These are phyloP conservation scores for Purpureocillium lavendulum DNA, from an alignment of 2,329 filamentous ascomycete genomes.

Conservation along the genomic window DNA sequence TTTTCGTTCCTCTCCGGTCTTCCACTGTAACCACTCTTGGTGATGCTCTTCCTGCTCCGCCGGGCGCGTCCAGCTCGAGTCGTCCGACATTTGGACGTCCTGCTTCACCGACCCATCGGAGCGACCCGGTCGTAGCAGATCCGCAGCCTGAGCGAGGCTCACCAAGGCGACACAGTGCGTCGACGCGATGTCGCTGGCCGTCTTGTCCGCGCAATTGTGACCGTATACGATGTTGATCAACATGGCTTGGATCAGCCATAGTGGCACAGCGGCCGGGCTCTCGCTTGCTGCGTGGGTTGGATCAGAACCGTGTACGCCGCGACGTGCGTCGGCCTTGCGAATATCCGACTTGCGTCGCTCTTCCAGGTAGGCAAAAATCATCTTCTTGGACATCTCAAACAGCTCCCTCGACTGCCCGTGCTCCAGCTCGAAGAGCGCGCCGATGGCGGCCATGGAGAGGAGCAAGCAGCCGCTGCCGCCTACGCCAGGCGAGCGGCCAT, in stretches of 20 bases:
- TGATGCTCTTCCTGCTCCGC: constrained; percentile 46
- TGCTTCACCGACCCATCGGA: constrained; percentile 36
- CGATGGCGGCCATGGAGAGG: constrained; percentile 71
- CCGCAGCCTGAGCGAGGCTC: constrained; percentile 83
- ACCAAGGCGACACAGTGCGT: constrained; percentile 88
- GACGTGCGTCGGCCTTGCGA: constrained; percentile 50
- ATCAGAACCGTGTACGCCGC: constrained; percentile 39
- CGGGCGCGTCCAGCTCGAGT: constrained; percentile 36
- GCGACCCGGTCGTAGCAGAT: constrained; percentile 46
- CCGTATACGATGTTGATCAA: constrained; percentile 92
- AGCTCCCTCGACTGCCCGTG: constrained; percentile 70
- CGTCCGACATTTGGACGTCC: constrained; percentile 51
- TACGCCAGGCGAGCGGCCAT: constrained; percentile 49
- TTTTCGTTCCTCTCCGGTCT: constrained; percentile 80
- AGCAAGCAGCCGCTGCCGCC: constrained; percentile 81
- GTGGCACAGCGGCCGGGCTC: constrained; percentile 63
- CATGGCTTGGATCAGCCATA: constrained; percentile 97
- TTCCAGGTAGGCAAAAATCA: constrained; percentile 89
- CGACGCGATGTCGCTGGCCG: constrained; percentile 81
- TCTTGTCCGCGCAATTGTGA: constrained; percentile 88
- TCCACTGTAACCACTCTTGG: constrained; percentile 76
- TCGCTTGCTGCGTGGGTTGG: constrained; percentile 43
- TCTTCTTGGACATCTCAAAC: constrained; percentile 89
- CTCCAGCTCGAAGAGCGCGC: constrained; percentile 82
- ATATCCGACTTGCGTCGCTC: constrained; percentile 83